A percentile compares a stretch with the other conserved stretches of the same genome.
phyloP scores from a whole-genome alignment of 2,329 filamentous ascomycete species.

The Talaromyces rugulosus region DNA sequence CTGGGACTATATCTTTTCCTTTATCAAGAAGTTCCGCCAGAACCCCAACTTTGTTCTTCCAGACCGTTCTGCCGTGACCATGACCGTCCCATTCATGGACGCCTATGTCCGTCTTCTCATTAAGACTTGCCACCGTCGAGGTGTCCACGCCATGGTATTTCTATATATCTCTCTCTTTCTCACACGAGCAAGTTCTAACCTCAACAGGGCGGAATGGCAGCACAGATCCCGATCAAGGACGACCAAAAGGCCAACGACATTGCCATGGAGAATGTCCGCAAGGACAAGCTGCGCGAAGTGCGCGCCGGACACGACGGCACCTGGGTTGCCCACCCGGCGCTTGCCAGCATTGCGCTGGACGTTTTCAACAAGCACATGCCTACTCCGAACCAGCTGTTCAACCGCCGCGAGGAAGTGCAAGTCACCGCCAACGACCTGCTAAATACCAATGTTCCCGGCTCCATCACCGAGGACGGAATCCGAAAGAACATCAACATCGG shows the following conservation, averaged over 20 bases:
- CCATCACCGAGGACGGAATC: slow-evolving; percentile 90
- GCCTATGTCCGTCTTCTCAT: slow-evolving; percentile 95
- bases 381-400: slow-evolving; percentile 91
- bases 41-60: slow-evolving; percentile 91
- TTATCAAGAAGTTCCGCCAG: slow-evolving; percentile 98
- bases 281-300: slow-evolving; percentile 94
- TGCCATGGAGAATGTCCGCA: slow-evolving; percentile 88
- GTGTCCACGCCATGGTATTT: slow-evolving; percentile 87
- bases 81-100: slow-evolving; percentile 98
- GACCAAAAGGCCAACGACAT: slow-evolving; percentile 85
- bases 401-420: slow-evolving; percentile 82
- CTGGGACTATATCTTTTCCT: slow-evolving; percentile 99
- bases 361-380: slow-evolving; percentile 99
- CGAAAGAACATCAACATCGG: slow-evolving; percentile 97
- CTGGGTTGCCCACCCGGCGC: slow-evolving; percentile 94
- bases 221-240: slow-evolving; percentile 98
- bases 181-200: not conserved
- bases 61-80: slow-evolving; percentile 85
- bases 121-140: slow-evolving; percentile 94
- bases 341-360: slow-evolving; percentile 81
- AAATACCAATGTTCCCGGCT: slow-evolving; percentile 96
- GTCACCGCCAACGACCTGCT: slow-evolving; percentile 85
- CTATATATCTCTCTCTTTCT: not conserved
- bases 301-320: slow-evolving; percentile 93
- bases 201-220: slow-evolving; percentile 77